phyloP scores from a whole-genome alignment of 2,329 filamentous ascomycete genomes.

The Emericellopsis cladophorae region DNA sequence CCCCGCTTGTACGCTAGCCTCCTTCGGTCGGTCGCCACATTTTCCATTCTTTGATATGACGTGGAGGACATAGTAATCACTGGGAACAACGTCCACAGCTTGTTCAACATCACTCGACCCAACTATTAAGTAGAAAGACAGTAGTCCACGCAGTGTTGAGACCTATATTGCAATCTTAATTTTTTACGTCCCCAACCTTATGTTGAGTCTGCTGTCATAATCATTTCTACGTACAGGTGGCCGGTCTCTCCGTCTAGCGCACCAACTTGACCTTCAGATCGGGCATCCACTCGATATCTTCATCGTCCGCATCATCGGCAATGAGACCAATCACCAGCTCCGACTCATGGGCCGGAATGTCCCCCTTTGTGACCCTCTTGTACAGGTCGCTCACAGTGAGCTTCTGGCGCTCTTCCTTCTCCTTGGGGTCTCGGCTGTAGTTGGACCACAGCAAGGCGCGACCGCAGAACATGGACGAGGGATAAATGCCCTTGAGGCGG shows the following conservation, averaged over 20 bases:
- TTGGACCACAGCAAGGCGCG: slow-evolving; percentile 88
- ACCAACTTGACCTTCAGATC: slow-evolving; percentile 80
- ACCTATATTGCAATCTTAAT: too few relatives aligned
- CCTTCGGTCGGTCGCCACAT: too few relatives aligned
- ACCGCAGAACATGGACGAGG: slow-evolving; percentile 94
- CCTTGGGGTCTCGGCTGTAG: slow-evolving; percentile 70
- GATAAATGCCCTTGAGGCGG: slow-evolving; percentile 62
- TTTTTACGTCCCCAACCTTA: too few relatives aligned
- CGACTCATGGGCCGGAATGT: slow-evolving; percentile 81
- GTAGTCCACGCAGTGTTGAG: background rate
- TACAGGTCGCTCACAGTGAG: slow-evolving; percentile 85
- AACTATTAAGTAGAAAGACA: background rate
- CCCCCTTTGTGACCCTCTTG: slow-evolving; percentile 82
- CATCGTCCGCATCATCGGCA: slow-evolving; percentile 73
- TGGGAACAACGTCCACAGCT: too few relatives aligned
- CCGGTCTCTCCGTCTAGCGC: slow-evolving; percentile 4
- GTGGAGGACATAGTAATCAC: too few relatives aligned
- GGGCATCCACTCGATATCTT: slow-evolving; percentile 93
- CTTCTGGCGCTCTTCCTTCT: slow-evolving; percentile 61
- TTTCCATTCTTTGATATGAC: too few relatives aligned
- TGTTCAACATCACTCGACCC: too few relatives aligned
- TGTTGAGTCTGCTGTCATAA: background rate
- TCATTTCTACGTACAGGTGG: background rate
- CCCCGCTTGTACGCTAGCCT: too few relatives aligned
- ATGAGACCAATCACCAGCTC: slow-evolving; percentile 96